A percentile compares a stretch with the other conserved stretches of the same genome.
Evolutionary conservation across 352 stramenopile species (phyloP).

Genomic region (Phytophthora hybrid): DNA sequence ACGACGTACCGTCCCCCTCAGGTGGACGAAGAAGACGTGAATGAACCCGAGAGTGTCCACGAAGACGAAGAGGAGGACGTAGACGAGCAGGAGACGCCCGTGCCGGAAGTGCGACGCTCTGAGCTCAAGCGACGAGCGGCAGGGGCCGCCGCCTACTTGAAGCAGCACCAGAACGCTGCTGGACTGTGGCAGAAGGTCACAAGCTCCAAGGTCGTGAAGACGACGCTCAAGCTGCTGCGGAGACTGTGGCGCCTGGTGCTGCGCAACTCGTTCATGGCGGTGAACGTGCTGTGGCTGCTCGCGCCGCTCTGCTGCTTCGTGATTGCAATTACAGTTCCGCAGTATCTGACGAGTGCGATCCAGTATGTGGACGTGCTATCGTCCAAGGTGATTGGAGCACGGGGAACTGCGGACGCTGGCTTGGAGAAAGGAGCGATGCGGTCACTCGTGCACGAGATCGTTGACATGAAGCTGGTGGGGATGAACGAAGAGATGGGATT

Average conservation of each 20-base stretch:
- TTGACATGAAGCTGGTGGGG: constrained; percentile 69
- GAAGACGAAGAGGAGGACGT: constrained; percentile 43
- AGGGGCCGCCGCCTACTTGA: constrained; percentile 44
- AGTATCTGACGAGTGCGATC: constrained; percentile 74
- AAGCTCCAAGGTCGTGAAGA: constrained; percentile 35
- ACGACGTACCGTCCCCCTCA: constrained; percentile 31
- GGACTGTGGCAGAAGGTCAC: constrained; percentile 27
- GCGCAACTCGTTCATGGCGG: constrained; percentile 77
- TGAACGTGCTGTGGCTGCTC: constrained; percentile 81
- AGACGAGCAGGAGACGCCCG: constrained; percentile 30
- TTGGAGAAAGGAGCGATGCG: constrained; percentile 70
- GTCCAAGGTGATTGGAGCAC: constrained; percentile 43
- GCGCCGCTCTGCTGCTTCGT: constrained; percentile 74
- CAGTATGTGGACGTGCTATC: constrained; percentile 77
- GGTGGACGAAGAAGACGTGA: constrained; percentile 36
- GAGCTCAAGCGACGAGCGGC: constrained; percentile 46
- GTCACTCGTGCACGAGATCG: constrained; percentile 70
- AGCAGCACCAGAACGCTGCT: neutral
- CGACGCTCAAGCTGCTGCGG: constrained; percentile 33
- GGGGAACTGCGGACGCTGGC: constrained; percentile 25
- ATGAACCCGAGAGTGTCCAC: constrained; percentile 34
- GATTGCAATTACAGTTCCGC: constrained; percentile 72
- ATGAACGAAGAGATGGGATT: constrained; percentile 63
- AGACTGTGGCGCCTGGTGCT: constrained; percentile 61
- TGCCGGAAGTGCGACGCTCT: constrained; percentile 31